Percentiles rank a stretch among this genome's conserved stretches.
Conservation (phyloP, 2,329 filamentous ascomycete genomes). For the Epichloe elymi region DNA sequence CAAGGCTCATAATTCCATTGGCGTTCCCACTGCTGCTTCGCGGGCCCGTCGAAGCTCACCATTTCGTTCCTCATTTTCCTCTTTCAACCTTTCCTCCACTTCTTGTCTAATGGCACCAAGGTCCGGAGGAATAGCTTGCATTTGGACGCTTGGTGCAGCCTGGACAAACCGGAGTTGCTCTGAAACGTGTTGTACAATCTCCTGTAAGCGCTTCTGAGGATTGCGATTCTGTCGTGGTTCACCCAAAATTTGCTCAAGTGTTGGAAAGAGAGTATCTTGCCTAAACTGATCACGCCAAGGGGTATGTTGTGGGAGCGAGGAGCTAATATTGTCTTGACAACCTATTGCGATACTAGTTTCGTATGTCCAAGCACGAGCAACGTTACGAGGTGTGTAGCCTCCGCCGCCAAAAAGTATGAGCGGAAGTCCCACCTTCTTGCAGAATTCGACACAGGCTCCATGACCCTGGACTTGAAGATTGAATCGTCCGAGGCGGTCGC, state of each 20-base stretch:
- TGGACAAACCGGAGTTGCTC: slow-evolving; percentile 81
- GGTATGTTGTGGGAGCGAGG: slow-evolving; percentile 64
- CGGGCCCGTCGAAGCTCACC: slow-evolving; percentile 37
- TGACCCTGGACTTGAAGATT: slow-evolving; percentile 94
- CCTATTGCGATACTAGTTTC: slow-evolving; percentile 86
- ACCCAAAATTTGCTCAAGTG: slow-evolving; percentile 56
- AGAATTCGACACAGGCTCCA: slow-evolving; percentile 78
- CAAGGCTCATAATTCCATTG: slow-evolving; percentile 36
- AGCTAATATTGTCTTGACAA: slow-evolving; percentile 54
- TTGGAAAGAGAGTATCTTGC: slow-evolving; percentile 77
- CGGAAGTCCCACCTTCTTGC: slow-evolving; percentile 68
- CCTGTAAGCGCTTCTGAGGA: slow-evolving; percentile 58
- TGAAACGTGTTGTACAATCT: slow-evolving; percentile 63
- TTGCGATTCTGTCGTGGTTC: slow-evolving; percentile 69
- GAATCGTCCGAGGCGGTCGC: slow-evolving; percentile 87
- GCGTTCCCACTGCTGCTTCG: slow-evolving; percentile 43
- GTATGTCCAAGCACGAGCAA: slow-evolving; percentile 91
- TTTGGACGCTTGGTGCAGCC: slow-evolving; percentile 76
- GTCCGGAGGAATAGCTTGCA: slow-evolving; percentile 67
- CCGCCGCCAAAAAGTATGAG: slow-evolving; percentile 87
- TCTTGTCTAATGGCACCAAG: slow-evolving; percentile 54
- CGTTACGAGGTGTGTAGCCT: slow-evolving; percentile 92
- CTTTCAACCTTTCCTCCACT: slow-evolving; percentile 53
- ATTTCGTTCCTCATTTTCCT: slow-evolving; percentile 48
- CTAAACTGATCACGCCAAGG: slow-evolving; percentile 84